Base-by-base conservation (phyloP, 768 basidiomycete genomes). In the Lenzites betulinus region DNA sequence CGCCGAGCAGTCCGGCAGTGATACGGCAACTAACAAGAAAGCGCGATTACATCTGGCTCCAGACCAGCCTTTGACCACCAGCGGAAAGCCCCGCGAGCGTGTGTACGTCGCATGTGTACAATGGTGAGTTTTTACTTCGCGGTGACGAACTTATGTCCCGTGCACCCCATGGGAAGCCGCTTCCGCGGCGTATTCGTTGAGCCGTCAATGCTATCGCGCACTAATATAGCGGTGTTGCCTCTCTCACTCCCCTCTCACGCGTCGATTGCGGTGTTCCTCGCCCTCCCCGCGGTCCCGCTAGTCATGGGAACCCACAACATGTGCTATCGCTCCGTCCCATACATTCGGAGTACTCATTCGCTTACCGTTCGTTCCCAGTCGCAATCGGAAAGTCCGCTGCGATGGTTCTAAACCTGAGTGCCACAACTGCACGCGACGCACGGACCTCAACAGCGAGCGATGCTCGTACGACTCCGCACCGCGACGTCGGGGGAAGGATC, bases 41-140 rank as follows among this genome's bases (percentile, higher is more conserved):
- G 0, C 20, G 36, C 51, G 51, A 11, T 35, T 51, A 12, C 36
- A 51, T 43, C 83, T 92, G 25, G 86, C 88, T 1, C 79, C 87
- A 2, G 85, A 88, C 67, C 90, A 92, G 65, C 90, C 90, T 1
- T 84, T 87, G 33, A 92, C 90, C 0, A 87, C 88, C 0, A 88
- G 90, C 69, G 90, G 90, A 16, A 90, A 82, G 65, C 86, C 83
- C 20, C 81, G 90, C 16, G 81, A 83, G 12, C 81, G 90, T 28
- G 90, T 92, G 16, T 92, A 83, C 62, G 87, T 92, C 33, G 90
- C 90, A n/a, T 92, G 90, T 70, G 23, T 86, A 18, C 89, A 89
- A 72, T 92, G 90, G 90, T 89, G 63, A 28, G 79, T 33, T 18
- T 33, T 23, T 12, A 28, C 12, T 38, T 9, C 39, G 1, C 15